Percentiles rank a stretch among this genome's conserved stretches.
Evolutionary conservation across 2,329 filamentous ascomycete genomes (phyloP).

Genomic region (Rutstroemia sp.): DNA sequence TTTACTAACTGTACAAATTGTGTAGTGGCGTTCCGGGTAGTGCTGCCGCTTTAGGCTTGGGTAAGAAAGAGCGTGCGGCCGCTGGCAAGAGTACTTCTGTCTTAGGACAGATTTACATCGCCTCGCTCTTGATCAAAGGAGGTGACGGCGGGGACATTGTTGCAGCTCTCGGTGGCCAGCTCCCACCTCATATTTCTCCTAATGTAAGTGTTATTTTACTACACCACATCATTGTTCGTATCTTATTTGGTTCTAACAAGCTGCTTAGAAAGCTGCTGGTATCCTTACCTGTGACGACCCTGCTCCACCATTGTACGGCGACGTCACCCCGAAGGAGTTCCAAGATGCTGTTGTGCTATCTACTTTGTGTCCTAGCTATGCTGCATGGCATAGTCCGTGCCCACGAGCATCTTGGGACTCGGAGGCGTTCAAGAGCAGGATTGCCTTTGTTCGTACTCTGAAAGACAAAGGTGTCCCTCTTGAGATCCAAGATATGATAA

Average conservation of each 20-base stretch:
- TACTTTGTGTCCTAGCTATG: neutral
- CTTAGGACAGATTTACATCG: neutral
- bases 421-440: neutral
- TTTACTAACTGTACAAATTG: neutral
- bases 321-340: neutral
- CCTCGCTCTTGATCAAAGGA: neutral
- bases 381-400: neutral
- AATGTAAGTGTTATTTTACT: neutral
- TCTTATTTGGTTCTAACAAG: neutral
- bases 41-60: neutral
- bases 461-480: neutral
- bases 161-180: neutral
- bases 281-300: neutral
- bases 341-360: neutral
- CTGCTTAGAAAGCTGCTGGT: neutral
- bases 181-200: neutral
- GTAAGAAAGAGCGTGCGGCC: neutral
- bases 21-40: neutral
- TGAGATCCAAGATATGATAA: neutral
- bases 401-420: neutral
- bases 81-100: neutral
- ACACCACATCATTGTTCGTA: neutral
- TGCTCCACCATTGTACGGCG: neutral
- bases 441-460: neutral
- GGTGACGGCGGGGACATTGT: neutral